A percentile compares a stretch with the other conserved stretches of the same genome.
These are phyloP conservation scores for Luvunga scandens DNA, from an alignment of 345 rosid genomes.

Conservation along the genomic window DNA sequence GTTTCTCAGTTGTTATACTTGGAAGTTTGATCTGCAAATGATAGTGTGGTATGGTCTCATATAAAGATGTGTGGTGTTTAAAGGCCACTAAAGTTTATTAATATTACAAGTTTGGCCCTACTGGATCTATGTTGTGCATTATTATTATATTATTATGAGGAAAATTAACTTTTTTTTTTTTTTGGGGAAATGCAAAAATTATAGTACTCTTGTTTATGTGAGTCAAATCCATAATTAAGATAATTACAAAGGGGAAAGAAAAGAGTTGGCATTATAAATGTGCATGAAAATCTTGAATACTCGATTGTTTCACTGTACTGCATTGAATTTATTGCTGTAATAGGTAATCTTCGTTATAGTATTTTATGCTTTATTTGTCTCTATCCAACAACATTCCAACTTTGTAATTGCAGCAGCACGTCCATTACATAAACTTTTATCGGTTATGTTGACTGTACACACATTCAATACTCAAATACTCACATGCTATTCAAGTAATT, in stretches of 20 bases:
- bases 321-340: not conserved
- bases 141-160: not conserved
- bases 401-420: not conserved
- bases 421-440: too few species aligned
- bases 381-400: not conserved
- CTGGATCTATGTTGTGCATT: not conserved
- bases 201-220: too few species aligned
- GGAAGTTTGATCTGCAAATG: constrained; percentile 5
- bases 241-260: not conserved
- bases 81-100: constrained; percentile 32
- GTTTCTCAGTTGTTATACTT: not conserved
- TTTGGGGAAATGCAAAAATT: too few species aligned
- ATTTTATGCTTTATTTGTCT: not conserved
- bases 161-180: not conserved
- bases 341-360: not conserved
- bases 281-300: not conserved
- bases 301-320: not conserved
- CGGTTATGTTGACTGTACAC: not conserved
- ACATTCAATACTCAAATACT: not conserved
- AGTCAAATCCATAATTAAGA: not conserved
- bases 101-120: constrained; percentile 27
- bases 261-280: not conserved
- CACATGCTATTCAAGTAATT: not conserved
- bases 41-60: constrained; percentile 27
- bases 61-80: constrained; percentile 26